These are phyloP conservation scores for Ceratobasidium sp. DNA, from an alignment of 1,284 basidiomycete species.

Conservation along the genomic window DNA sequence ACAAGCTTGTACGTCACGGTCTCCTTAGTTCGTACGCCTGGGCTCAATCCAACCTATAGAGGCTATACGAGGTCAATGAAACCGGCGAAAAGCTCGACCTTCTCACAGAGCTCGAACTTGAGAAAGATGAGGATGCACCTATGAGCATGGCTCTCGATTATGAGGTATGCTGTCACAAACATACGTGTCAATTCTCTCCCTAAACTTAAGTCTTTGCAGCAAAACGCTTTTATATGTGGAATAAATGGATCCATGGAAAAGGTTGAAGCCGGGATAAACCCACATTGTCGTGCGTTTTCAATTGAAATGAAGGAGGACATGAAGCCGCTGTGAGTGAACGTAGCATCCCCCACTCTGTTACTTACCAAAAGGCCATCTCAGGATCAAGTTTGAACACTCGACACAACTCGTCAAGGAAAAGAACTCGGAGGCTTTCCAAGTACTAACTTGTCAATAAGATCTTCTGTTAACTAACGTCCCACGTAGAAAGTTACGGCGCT, in stretches of 20 bases:
- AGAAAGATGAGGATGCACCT: constrained; percentile 84
- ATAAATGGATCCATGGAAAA: constrained; percentile 77
- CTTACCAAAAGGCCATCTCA: constrained; percentile 18
- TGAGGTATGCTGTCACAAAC: constrained; percentile 55
- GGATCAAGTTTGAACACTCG: constrained; percentile 28
- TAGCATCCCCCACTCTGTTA: constrained; percentile 3
- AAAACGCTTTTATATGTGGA: constrained; percentile 69
- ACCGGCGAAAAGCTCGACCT: constrained; percentile 64
- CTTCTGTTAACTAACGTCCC: constrained; percentile 38
- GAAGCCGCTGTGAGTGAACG: constrained; percentile 52
- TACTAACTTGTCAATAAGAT: constrained; percentile 48
- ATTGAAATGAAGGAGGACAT: constrained; percentile 63
- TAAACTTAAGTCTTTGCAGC: constrained; percentile 39
- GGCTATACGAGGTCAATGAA: constrained; percentile 70
- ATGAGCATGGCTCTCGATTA: constrained; percentile 86
- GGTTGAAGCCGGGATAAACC: constrained; percentile 70
- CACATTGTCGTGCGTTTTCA: constrained; percentile 76
- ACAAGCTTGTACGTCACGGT: constrained; percentile 74
- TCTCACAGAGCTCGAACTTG: constrained; percentile 74
- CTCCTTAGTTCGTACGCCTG: constrained; percentile 8
- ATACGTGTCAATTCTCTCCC: constrained; percentile 27
- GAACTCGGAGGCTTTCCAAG: constrained; percentile 82
- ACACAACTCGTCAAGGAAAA: constrained; percentile 54
- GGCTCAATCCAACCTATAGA: constrained; percentile 52
- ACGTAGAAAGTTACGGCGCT: constrained; percentile 77